Base-by-base conservation (phyloP, 1,284 basidiomycete genomes). In the Boletus sp. region DNA sequence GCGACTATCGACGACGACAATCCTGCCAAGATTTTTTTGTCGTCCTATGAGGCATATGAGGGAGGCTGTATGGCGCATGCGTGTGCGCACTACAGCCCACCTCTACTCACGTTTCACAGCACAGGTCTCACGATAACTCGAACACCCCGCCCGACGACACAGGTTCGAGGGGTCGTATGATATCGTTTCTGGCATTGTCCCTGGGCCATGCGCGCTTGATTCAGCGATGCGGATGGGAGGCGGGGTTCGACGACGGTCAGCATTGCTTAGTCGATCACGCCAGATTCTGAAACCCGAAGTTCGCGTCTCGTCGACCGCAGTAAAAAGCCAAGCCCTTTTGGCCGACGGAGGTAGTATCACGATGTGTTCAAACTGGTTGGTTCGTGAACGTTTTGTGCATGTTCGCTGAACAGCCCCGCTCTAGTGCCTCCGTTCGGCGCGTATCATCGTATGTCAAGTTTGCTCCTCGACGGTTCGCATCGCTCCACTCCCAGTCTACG, bases 1-100 rank as follows among this genome's bases (percentile, higher is more conserved):
- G 12, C 47, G 42, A 50, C 46, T n/a, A 20, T 33, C 43, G 27
- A 45, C 49, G 25, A 37, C 26, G 25, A 42, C 34, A 29, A 33
- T 39, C 17, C 25, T 35, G 4, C 30, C 8, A 26, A 8, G 16
- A n/a, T 26, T 29, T 26, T 7, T 9, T 23, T 30, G 41, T 22
- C 19, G 9, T n/a, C 29, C 13, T n/a, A 10, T 30, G 16, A 10
- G 13, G 22, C 12, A 13, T 41, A 53, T 34, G 52, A 35, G 36
- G 25, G n/a, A n/a, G 6, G n/a, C 22, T 10, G 19, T 20, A 27
- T 26, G 35, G 37, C 4, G 20, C 29, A n/a, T 12, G 3, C 13
- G 19, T 12, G 13, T 14, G 36, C 20, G 8, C 22, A 20, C 20
- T 22, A 22, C 22, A 22, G 3, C 22, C 22, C 22, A 22, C 6